Evolutionary conservation across 371 early-diverging fungal species (phyloP), one percentile per base, ranked within the genome.

Genomic region (Mucor racemosus): DNA sequence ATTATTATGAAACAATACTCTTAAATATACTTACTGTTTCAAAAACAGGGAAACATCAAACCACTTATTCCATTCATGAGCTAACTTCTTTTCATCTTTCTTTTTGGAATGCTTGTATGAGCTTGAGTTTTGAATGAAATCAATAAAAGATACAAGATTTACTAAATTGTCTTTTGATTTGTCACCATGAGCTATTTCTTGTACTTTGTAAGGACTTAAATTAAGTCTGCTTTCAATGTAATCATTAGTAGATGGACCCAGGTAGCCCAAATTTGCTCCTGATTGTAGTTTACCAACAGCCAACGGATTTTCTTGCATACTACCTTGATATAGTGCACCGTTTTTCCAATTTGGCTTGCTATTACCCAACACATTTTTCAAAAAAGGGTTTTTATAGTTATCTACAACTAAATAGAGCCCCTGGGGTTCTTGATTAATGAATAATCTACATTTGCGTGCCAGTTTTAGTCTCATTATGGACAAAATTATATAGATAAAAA

Each of bases 401-500:
- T 84, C 84, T n/a, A 75, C 71, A 36, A 84, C 46, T n/a, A 79
- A 40, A 60, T 79, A 79, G 21, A 84, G 65, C 7, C 84, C 84
- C 13, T 69, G 67, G 9, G 82, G 84, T 56, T 75, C 71, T 19
- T 67, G 57, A 54, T 81, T 81, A 50, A 84, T 67, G 62, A 76
- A 78, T 38, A 84, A 60, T 39, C 79, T 75, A 64, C 14, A 3
- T 7, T 1, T 46, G 7, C 19, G 19, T 4, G 5, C 1, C 38
- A 38, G 10, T 4, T 38, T 44, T 44, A 44, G 44, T 6, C n/a
- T 9, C 50, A 50, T 21, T 50, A 19, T 19, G 19, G 0, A 13
- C 42, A 41, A 14, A 5, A 11, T 26, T 11, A 15, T 48, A 48
- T 15, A 44, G 50, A 35, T 35, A 40, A 17, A 58, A n/a, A 21